Evolutionary conservation across 192 early-diverging fungal species (phyloP).

Genomic region (Podila epicladia): DNA sequence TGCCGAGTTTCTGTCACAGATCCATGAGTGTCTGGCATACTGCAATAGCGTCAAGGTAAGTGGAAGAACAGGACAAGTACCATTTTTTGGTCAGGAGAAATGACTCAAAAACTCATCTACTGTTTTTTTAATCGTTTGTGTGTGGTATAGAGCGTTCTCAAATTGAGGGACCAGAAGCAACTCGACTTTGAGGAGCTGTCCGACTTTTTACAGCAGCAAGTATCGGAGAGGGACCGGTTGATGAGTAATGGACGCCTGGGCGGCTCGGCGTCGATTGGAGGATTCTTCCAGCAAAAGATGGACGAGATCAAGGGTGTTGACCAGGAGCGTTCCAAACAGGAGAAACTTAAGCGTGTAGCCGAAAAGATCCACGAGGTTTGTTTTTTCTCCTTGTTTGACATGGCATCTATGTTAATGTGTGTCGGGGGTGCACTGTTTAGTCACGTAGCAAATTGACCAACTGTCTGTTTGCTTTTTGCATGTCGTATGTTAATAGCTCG

Average conservation of each 20-base stretch:
- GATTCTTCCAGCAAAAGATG: slow-evolving; percentile 87
- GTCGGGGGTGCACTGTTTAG: neutral
- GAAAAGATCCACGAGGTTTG: slow-evolving; percentile 74
- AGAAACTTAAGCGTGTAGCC: slow-evolving; percentile 80
- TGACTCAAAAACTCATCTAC: neutral
- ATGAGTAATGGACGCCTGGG: slow-evolving; percentile 69
- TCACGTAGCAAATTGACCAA: neutral
- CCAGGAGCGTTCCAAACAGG: slow-evolving; percentile 81
- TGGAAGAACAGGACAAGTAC: neutral
- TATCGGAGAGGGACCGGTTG: slow-evolving; percentile 77
- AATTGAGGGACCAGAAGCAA: slow-evolving; percentile 93
- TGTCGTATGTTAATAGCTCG: slow-evolving; percentile 64
- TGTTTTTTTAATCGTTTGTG: neutral
- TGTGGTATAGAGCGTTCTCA: slow-evolving; percentile 70
- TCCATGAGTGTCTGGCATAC: slow-evolving; percentile 89
- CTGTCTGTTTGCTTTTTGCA: slow-evolving; percentile 4
- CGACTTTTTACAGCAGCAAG: slow-evolving; percentile 76
- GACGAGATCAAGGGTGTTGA: slow-evolving; percentile 91
- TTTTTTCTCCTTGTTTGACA: neutral
- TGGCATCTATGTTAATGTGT: neutral
- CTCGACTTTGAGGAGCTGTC: slow-evolving; percentile 92
- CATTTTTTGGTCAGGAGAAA: neutral
- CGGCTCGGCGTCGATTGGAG: slow-evolving; percentile 67
- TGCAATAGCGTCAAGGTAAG: slow-evolving; percentile 79
- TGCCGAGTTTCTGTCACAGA: slow-evolving; percentile 73